Base-by-base conservation (phyloP, 345 rosid genomes). In the Populus alba region DNA sequence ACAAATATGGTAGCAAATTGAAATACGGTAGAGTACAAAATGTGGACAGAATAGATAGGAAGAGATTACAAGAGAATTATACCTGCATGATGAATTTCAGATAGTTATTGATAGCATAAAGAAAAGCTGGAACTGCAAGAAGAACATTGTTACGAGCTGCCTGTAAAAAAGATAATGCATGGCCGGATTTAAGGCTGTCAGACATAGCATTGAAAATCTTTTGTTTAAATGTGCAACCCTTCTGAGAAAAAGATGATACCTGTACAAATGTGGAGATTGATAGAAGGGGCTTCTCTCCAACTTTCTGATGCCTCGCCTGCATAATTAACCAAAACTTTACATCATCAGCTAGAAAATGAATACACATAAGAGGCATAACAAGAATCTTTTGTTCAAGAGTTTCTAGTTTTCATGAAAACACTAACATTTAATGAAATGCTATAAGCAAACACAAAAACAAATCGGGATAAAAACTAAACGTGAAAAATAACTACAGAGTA, bases 61-160 rank as follows among this genome's bases (percentile, higher is more conserved):
- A 53, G 17, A 22, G 17, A 20, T 13, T 39, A 31, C 53, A 51
- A 59, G 22, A 68, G 49, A 27, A 43, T n/a, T 35, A 33, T 89
- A 93, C 99, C 99, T 95, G 99, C 99, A 95, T 95, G 68, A 85
- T 92, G 91, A 95, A 95, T 86, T 95, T 95, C 77, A 95, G 85
- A 81, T 95, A 95, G 84, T 95, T 95, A 85, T 95, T 95, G 83
- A 95, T 82, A 38, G 99, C 99, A 84, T 95, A 95, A 5, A 95
- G 83, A 82, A 91, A 63, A 8, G 99, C 99, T 73, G 99, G 99
- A 86, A 92, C 96, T 66, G 98, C 99, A 27, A 95, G 98, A 82
- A 95, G 98, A 70, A 76, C 88, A 84, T 95, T 95, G 85, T 91
- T 92, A 81, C 99, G 97, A 55, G 99, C 98, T 83, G 97, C 97